Conservation (phyloP, 257 asterid genomes). For the Echium plantagineum region DNA sequence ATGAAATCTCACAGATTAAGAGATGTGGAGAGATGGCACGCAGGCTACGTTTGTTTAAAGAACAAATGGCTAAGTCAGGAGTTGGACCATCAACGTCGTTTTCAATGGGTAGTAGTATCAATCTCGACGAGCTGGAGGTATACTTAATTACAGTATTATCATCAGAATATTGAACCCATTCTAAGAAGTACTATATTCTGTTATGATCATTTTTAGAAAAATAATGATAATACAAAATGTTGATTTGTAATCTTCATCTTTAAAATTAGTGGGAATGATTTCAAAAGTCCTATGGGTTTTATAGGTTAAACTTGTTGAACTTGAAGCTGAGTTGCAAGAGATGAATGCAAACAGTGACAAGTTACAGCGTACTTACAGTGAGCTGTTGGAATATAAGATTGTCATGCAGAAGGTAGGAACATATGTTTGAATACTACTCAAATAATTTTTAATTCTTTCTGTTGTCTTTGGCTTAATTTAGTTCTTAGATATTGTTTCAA, state of each 20-base stretch:
- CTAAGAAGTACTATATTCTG: background rate
- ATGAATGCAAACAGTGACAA: slow-evolving; percentile 47
- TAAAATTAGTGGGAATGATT: slow-evolving; percentile 4
- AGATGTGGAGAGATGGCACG: slow-evolving; percentile 64
- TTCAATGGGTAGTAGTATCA: slow-evolving; percentile 14
- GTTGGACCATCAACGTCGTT: slow-evolving; percentile 28
- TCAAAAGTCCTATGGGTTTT: background rate
- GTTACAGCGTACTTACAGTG: slow-evolving; percentile 43
- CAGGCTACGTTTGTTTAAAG: slow-evolving; percentile 38
- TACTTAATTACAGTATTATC: slow-evolving; percentile 8
- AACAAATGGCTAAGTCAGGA: slow-evolving; percentile 45
- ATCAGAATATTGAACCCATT: background rate
- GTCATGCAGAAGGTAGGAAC: slow-evolving; percentile 46
- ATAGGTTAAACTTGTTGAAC: slow-evolving; percentile 49
- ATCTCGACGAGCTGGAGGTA: slow-evolving; percentile 54
- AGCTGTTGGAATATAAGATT: slow-evolving; percentile 52
- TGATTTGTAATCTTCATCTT: background rate
- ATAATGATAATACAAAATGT: background rate
- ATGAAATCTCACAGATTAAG: slow-evolving; percentile 28
- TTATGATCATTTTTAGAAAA: background rate
- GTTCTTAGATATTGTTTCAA: background rate
- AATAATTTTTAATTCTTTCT: background rate
- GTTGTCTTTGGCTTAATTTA: background rate
- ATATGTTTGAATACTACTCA: background rate
- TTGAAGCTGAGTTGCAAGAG: slow-evolving; percentile 54